phyloP scores from a whole-genome alignment of 1,284 basidiomycete genomes.

The Moniliella sp. region DNA sequence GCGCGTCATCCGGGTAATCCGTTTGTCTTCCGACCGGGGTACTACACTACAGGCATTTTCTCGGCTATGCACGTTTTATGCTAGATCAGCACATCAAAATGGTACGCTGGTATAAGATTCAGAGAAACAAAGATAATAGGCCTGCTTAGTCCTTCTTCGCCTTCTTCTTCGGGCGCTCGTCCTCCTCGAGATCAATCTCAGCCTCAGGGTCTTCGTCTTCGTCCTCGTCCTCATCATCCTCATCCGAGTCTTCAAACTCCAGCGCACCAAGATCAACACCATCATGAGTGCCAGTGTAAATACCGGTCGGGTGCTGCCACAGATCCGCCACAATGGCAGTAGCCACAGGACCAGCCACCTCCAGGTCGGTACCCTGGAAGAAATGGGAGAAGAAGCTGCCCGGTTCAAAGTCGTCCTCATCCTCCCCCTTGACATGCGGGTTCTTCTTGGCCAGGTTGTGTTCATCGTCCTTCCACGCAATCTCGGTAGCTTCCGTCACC shows the following conservation, averaged over 20 bases:
- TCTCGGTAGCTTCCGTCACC: conserved; percentile 37
- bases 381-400: conserved; percentile 78
- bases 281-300: conserved; percentile 17
- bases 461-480: conserved; percentile 58
- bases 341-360: conserved; percentile 21
- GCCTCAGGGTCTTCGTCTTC: conserved; percentile 21
- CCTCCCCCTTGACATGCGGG: conserved; percentile 37
- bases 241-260: conserved; percentile 1
- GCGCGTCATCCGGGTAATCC: too few species aligned
- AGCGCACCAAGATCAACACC: conserved; percentile 5
- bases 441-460: conserved; percentile 55
- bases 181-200: conserved; percentile 27
- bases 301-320: conserved; percentile 24
- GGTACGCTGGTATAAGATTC: too few species aligned
- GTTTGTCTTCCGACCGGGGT: too few species aligned
- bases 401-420: conserved; percentile 41
- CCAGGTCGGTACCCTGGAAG: conserved; percentile 37
- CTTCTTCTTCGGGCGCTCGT: conserved; percentile 23
- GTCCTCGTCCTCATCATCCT: conserved; percentile 21
- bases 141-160: conserved; percentile 9
- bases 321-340: conserved; percentile 23
- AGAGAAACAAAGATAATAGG: too few species aligned
- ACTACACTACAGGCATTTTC: too few species aligned
- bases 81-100: too few species aligned
- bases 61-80: too few species aligned